Conservation (phyloP, 805 yeast genomes). For the Ascoidea rubescens region DNA sequence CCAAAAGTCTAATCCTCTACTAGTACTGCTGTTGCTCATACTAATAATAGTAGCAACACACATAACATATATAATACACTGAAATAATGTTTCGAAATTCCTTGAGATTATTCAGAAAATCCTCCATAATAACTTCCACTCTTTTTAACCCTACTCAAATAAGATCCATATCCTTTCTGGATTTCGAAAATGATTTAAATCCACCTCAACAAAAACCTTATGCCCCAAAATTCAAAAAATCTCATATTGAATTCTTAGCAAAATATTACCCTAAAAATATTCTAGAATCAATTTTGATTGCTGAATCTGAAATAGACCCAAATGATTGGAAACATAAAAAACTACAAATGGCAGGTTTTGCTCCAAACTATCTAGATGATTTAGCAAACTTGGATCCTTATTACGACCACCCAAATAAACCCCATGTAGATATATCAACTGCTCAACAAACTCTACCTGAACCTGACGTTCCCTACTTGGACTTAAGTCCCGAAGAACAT, state of each 20-base stretch:
- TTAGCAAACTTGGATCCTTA: constrained; percentile 55
- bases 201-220: too few species aligned
- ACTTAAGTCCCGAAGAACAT: constrained; percentile 13
- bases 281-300: constrained; percentile 65
- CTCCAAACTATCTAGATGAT: constrained; percentile 63
- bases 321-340: constrained; percentile 32
- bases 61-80: too few species aligned
- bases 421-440: constrained; percentile 31
- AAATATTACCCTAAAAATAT: constrained; percentile 76
- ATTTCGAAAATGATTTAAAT: too few species aligned
- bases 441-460: constrained; percentile 48
- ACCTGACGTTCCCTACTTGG: constrained; percentile 37
- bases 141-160: too few species aligned
- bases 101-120: too few species aligned
- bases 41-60: too few species aligned
- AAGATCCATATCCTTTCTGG: too few species aligned
- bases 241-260: constrained; percentile 27
- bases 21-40: too few species aligned
- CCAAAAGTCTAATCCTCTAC: too few species aligned
- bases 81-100: too few species aligned
- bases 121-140: too few species aligned
- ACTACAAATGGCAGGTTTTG: constrained; percentile 36
- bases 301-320: constrained; percentile 66
- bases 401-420: constrained; percentile 53
- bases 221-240: constrained; percentile 6